phyloP scores from a whole-genome alignment of 306 rosid genomes.

The Senna siamea region DNA sequence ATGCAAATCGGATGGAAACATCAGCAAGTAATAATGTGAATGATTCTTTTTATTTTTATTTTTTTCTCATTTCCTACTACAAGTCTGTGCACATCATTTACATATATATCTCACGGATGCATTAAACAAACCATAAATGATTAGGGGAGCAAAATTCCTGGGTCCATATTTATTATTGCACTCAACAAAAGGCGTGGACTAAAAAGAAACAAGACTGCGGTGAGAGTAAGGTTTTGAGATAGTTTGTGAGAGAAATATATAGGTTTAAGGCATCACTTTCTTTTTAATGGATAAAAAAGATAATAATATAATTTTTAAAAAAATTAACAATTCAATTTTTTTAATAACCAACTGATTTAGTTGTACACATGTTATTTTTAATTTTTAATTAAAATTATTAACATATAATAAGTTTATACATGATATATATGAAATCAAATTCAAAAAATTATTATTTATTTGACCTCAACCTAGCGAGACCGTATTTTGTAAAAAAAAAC shows the following conservation, averaged over 20 bases:
- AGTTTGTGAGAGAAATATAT: background rate
- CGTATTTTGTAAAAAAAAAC: no score
- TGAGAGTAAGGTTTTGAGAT: background rate
- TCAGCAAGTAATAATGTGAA: slow-evolving; percentile 45
- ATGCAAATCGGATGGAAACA: slow-evolving; percentile 52
- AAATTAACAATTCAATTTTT: no score
- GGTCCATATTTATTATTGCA: background rate
- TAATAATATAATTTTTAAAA: no score
- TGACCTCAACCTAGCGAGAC: no score
- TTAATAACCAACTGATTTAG: no score
- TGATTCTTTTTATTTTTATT: slow-evolving; percentile 19
- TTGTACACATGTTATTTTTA: no score
- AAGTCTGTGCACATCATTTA: background rate
- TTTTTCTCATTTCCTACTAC: background rate
- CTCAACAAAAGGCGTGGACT: no score
- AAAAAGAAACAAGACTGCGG: background rate
- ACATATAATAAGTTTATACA: no score
- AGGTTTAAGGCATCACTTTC: background rate
- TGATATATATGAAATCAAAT: no score
- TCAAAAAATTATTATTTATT: no score
- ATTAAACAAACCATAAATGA: slow-evolving; percentile 7
- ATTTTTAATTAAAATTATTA: no score
- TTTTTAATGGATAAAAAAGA: no score
- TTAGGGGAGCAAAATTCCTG: background rate
- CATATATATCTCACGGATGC: background rate